These are phyloP conservation scores for Cladorrhinum samala DNA, from an alignment of 495 filamentous ascomycete species.

Conservation along the genomic window DNA sequence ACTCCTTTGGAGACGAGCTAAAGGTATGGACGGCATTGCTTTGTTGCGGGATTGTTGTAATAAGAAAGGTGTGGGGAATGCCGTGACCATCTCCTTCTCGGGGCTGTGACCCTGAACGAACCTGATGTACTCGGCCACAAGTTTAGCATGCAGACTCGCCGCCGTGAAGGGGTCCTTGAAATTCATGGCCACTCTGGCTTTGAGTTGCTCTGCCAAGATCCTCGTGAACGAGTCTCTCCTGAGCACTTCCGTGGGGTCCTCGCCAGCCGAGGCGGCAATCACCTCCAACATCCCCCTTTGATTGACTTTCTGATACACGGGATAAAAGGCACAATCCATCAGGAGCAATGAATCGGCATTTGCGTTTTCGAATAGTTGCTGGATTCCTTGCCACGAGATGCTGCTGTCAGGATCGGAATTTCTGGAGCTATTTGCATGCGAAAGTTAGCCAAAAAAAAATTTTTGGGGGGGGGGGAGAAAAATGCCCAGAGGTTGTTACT, in stretches of 20 bases:
- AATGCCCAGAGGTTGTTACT: not conserved
- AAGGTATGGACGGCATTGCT: conserved; percentile 40
- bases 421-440: conserved; percentile 29
- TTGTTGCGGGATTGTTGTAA: conserved; percentile 41
- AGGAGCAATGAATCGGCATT: conserved; percentile 42
- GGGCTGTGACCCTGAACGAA: conserved; percentile 38
- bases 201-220: conserved; percentile 36
- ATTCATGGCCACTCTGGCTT: conserved; percentile 32
- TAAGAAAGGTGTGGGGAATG: conserved; percentile 41
- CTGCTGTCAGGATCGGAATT: conserved; percentile 32
- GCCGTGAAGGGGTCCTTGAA: conserved; percentile 34
- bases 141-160: conserved; percentile 41
- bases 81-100: conserved; percentile 32
- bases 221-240: conserved; percentile 41
- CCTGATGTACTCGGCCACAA: conserved; percentile 37
- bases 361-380: conserved; percentile 41
- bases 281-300: conserved; percentile 41
- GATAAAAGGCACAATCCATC: conserved; percentile 47
- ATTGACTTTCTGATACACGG: conserved; percentile 35
- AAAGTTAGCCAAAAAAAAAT: not conserved
- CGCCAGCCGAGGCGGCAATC: conserved; percentile 41
- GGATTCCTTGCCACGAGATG: conserved; percentile 43
- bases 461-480: not conserved
- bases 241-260: conserved; percentile 36
- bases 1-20: conserved; percentile 28